Conservation (phyloP, 257 asterid genomes). For the Jacaranda copaia region DNA sequence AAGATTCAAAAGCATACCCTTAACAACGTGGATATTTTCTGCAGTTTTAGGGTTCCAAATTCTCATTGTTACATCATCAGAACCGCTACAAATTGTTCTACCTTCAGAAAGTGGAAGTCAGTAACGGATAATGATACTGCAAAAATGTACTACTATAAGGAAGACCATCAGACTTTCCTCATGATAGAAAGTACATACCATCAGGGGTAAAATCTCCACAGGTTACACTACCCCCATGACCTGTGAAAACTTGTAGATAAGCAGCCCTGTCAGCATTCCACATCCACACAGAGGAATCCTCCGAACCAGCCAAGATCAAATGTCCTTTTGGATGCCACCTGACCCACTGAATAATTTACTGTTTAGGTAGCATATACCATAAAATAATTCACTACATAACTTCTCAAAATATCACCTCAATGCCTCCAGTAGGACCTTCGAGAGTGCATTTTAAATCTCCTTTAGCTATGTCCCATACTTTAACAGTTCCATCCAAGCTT, state of each 20-base stretch:
- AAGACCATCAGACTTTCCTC: constrained; percentile 12
- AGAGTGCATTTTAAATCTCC: constrained; percentile 69
- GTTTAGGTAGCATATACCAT: constrained; percentile 36
- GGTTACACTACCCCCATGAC: constrained; percentile 80
- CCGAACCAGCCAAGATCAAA: constrained; percentile 91
- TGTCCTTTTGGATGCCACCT: constrained; percentile 97
- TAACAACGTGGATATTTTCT: constrained; percentile 68
- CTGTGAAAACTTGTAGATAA: constrained; percentile 61
- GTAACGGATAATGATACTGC: constrained; percentile 17
- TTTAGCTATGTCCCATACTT: constrained; percentile 74
- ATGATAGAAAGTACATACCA: constrained; percentile 56
- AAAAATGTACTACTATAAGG: constrained; percentile 5
- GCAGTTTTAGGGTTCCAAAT: constrained; percentile 83
- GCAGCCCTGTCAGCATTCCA: constrained; percentile 87
- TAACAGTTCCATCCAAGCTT: constrained; percentile 80
- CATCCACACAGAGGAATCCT: constrained; percentile 84
- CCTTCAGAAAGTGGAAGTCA: constrained; percentile 51
- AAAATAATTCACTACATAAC: constrained; percentile 33
- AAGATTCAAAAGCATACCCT: constrained; percentile 55
- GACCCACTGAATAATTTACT: constrained; percentile 72
- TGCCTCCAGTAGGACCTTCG: constrained; percentile 86
- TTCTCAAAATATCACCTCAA: constrained; percentile 66
- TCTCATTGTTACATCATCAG: constrained; percentile 92
- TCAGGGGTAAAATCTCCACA: constrained; percentile 97
- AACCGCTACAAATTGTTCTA: constrained; percentile 78